Evolutionary conservation across 75 land plant genomes (phyloP).

Genomic region (Azolla pinnata): DNA sequence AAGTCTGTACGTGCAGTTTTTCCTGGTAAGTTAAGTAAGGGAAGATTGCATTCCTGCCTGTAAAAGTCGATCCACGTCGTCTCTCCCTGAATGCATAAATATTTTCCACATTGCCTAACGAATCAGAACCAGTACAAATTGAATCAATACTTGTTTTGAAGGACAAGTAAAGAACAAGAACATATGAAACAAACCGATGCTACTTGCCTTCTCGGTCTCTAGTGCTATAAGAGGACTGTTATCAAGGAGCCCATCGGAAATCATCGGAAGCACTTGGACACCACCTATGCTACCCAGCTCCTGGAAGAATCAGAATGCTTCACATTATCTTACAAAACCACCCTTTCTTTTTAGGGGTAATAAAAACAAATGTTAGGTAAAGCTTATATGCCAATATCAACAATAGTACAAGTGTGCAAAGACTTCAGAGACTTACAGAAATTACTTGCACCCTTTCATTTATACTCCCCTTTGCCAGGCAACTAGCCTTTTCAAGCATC

Average conservation of each 20-base stretch:
- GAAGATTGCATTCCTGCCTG: conserved; percentile 17
- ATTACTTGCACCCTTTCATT: conserved; percentile 17
- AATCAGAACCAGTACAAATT: not conserved
- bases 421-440: conserved; percentile 11
- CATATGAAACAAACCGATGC: not conserved
- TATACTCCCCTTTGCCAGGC: conserved; percentile 8
- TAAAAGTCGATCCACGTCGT: conserved; percentile 16
- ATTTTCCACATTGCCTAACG: conserved; percentile 27
- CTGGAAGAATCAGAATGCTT: too few species aligned
- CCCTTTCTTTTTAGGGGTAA: too few species aligned
- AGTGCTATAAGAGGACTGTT: conserved; percentile 13
- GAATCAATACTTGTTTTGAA: not conserved
- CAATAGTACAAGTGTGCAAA: too few species aligned
- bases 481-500: conserved; percentile 9
- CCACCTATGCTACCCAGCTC: conserved; percentile 20
- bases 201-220: conserved; percentile 23
- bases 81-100: conserved; percentile 25
- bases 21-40: too few species aligned
- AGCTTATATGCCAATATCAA: too few species aligned
- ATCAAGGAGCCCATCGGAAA: conserved; percentile 11
- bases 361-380: too few species aligned
- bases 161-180: not conserved
- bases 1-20: too few species aligned
- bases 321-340: too few species aligned
- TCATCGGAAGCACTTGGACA: conserved; percentile 10